phyloP scores from a whole-genome alignment of 495 filamentous ascomycete genomes.

The Xylona heveae region DNA sequence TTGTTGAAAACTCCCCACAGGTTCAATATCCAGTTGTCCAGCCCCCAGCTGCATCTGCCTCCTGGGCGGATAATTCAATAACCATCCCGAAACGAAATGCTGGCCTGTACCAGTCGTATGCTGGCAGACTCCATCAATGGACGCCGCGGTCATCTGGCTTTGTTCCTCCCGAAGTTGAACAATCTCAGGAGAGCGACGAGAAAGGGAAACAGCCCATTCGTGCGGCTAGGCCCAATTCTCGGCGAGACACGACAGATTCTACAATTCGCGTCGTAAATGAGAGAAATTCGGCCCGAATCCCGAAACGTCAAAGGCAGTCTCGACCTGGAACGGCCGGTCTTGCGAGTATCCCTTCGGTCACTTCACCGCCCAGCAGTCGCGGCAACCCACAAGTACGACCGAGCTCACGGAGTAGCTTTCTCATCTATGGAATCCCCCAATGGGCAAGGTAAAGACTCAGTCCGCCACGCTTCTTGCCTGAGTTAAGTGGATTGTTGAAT shows the following conservation, averaged over 20 bases:
- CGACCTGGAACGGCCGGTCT: neutral
- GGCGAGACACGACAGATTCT: conserved; percentile 17
- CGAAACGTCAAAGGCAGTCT: conserved; percentile 8
- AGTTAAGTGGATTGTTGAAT: neutral
- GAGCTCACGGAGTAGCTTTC: conserved; percentile 19
- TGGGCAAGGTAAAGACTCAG: conserved; percentile 33
- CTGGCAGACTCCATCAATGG: conserved; percentile 2
- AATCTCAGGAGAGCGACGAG: too few species aligned
- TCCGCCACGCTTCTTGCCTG: conserved; percentile 1
- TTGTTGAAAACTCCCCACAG: conserved; percentile 9
- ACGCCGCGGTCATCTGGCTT: too few species aligned
- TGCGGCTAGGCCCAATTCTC: conserved; percentile 10
- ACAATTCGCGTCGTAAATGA: conserved; percentile 26
- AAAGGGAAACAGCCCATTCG: conserved; percentile 4
- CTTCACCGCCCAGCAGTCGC: too few species aligned
- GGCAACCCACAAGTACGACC: neutral
- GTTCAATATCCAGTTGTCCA: conserved; percentile 4
- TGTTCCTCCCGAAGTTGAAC: too few species aligned
- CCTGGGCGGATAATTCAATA: conserved; percentile 4
- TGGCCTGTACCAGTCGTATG: neutral
- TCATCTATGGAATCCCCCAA: conserved; percentile 32
- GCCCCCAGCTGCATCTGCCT: neutral
- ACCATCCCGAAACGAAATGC: conserved; percentile 2
- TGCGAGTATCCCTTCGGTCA: too few species aligned
- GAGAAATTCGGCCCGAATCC: conserved; percentile 19